Base-by-base conservation (phyloP, 805 yeast species). In the Yarrowia phangngaensis region DNA sequence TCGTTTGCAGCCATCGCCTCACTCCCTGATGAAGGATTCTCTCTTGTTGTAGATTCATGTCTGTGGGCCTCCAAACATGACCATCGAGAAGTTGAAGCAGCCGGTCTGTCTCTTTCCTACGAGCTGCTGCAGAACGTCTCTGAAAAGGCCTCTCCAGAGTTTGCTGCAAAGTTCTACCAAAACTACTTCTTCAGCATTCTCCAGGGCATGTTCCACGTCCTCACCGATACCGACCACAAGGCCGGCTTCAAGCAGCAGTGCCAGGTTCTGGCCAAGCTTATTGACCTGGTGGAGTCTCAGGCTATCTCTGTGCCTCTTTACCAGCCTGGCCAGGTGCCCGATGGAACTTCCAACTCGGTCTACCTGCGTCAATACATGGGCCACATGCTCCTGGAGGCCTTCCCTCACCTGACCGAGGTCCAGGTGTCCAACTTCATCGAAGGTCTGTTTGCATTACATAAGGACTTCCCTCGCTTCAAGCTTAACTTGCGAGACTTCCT, bases 41-140 rank as follows among this genome's bases (percentile, higher is more conserved):
- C 84, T 62, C 76, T 87, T 52, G 82, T 92, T 51, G 80, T 92
- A 53, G 90, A 88, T 67, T 95, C 97, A 2, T 89, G 95, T 35
- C 72, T 92, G 60, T 92, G 99, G 99, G 97, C 97, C 0, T 85
- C 92, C 66, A 90, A 92, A 68, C 99, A 92, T 66, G 92, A 89
- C 61, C 89, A 92, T 67, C 80, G 97, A 65, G 97, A 90, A 50
- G 97, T 92, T 50, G 98, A 92, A 66, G 89, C 83, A 55, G 82
- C 82, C 50, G 99, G 98, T 20, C 75, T 92, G 58, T 77, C 82
- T 29, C 74, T 92, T 55, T 85, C 92, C 24, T 73, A 83, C 51
- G 97, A 90, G 61, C 72, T 92, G 54, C 73, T 90, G 52, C 79
- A 78, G 57, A 92, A 92, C 64, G 89, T 92, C 56, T 90, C 88